Percentiles rank a stretch among this genome's conserved stretches.
phyloP scores from a whole-genome alignment of 108 stramenopile genomes.

The Skeletonema potamos region DNA sequence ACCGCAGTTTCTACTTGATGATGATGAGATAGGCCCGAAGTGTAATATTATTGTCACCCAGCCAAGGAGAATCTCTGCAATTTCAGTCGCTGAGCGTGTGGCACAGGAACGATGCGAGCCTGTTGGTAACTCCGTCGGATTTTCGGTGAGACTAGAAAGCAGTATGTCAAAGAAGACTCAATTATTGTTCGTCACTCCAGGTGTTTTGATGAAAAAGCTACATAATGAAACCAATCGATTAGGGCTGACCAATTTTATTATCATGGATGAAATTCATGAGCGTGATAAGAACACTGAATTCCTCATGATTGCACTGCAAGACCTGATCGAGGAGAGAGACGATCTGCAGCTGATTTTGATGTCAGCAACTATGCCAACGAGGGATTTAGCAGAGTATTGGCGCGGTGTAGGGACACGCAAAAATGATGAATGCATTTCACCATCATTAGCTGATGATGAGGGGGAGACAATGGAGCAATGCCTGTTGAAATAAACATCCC shows the following conservation, averaged over 20 bases:
- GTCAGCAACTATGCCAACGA: slow-evolving; percentile 91
- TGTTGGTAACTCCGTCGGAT: slow-evolving; percentile 66
- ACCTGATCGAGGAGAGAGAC: slow-evolving; percentile 61
- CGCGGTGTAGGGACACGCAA: slow-evolving; percentile 65
- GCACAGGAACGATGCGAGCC: slow-evolving; percentile 68
- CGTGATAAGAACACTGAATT: slow-evolving; percentile 90
- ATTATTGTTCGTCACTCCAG: slow-evolving; percentile 85
- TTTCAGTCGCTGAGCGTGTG: slow-evolving; percentile 90
- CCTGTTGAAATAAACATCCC: slow-evolving; percentile 85
- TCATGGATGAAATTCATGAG: slow-evolving; percentile 92
- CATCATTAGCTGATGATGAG: slow-evolving; percentile 6
- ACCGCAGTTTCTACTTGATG: slow-evolving; percentile 80
- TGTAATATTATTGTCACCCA: slow-evolving; percentile 90
- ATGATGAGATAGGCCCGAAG: slow-evolving; percentile 32
- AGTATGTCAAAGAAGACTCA: slow-evolving; percentile 64
- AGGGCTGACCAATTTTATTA: slow-evolving; percentile 75
- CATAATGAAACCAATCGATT: slow-evolving; percentile 75
- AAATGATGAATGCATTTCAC: background rate
- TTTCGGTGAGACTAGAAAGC: slow-evolving; percentile 81
- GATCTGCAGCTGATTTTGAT: slow-evolving; percentile 77
- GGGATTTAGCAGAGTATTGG: slow-evolving; percentile 80
- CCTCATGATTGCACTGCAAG: slow-evolving; percentile 83
- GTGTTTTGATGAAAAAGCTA: slow-evolving; percentile 75
- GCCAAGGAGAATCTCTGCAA: slow-evolving; percentile 88
- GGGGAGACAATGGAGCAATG: slow-evolving; percentile 17